A percentile compares a stretch with the other conserved stretches of the same genome.
Evolutionary conservation across 2,329 filamentous ascomycete genomes (phyloP).

Genomic region (Nemania sp.): DNA sequence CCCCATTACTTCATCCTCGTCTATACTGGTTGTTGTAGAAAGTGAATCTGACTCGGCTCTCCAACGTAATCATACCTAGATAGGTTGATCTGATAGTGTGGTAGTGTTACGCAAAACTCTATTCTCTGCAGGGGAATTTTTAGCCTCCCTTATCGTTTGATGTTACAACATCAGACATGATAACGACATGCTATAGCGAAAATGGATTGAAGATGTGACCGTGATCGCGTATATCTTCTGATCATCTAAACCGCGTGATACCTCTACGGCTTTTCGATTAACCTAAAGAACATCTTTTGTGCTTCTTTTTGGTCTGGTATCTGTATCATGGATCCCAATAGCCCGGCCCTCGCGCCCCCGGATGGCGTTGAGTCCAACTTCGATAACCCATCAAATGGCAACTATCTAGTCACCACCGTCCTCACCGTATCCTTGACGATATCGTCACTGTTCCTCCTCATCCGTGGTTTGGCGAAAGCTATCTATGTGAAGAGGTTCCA

Average conservation of each 20-base stretch:
- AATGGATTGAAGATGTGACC: not conserved
- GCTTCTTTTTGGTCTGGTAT: not conserved
- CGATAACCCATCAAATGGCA: slow-evolving; percentile 32
- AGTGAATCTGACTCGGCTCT: not conserved
- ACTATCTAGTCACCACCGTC: slow-evolving; percentile 7
- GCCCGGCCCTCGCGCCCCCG: slow-evolving; percentile 35
- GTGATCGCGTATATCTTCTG: not conserved
- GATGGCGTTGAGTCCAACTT: slow-evolving; percentile 29
- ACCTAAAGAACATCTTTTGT: not conserved
- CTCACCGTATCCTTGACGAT: slow-evolving; percentile 20
- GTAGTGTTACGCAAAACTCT: not conserved
- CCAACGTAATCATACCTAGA: not conserved
- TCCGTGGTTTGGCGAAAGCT: slow-evolving; percentile 22
- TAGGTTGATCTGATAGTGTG: not conserved
- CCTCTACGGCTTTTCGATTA: not conserved
- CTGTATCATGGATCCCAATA: slow-evolving; percentile 26
- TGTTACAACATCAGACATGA: not conserved
- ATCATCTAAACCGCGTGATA: not conserved
- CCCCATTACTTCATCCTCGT: not conserved
- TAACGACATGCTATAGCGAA: not conserved
- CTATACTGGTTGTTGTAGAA: not conserved
- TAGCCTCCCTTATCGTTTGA: not conserved
- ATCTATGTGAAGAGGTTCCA: slow-evolving; percentile 24
- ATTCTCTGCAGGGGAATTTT: not conserved
- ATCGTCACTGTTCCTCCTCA: slow-evolving; percentile 28